Evolutionary conservation across 2,329 filamentous ascomycete species (phyloP), one percentile per base, ranked within the genome.

Genomic region (Arthrocladium fulminans): DNA sequence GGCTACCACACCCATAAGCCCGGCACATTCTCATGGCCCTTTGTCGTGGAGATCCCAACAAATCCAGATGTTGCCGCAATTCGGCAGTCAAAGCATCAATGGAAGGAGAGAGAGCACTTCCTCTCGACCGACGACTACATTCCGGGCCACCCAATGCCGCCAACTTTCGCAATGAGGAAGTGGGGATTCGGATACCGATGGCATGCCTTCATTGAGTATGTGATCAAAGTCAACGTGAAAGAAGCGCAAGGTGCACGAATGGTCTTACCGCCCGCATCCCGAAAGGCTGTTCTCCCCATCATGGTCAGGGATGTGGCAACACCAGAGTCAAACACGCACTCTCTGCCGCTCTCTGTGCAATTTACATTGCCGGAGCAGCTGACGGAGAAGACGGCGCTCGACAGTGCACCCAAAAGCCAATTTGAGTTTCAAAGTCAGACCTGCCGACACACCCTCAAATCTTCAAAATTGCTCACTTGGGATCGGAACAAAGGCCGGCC

Each of bases 1-100:
- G 51, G 53, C 13, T 51, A 55, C 37, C 55, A 55, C 44, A 57
- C 53, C 2, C 51, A 57, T 41, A 53, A 53, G 32, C 48, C 55
- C 9, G 53, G 53, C 43, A 46, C 47, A 8, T 54, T 53, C 46
- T 48, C 51, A 13, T 57, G 53, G 53, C 50, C 53, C 10, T 57
- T 57, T 39, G 46, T 52, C 25, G 48, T 55, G 30, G 39, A 45
- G 5, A 45, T 57, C 10, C 53, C 55, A 13, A 38, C 42, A 12
- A 48, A 50, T 23, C 51, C 55, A 13, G 51, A 57, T 29, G 48
- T 23, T 8, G 34, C n/a, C 12, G 43, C 41, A 7, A 51, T 55
- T 6, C 17, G 13, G 9, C 44, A 54, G 27, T 10, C 44, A 29
- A 44, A 50, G 12, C 45, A 57, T 19, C 51, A 49, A 30, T 57